Evolutionary conservation across 495 filamentous ascomycete species (phyloP), one percentile per base, ranked within the genome.

Genomic region (Baudoinia panamericana): DNA sequence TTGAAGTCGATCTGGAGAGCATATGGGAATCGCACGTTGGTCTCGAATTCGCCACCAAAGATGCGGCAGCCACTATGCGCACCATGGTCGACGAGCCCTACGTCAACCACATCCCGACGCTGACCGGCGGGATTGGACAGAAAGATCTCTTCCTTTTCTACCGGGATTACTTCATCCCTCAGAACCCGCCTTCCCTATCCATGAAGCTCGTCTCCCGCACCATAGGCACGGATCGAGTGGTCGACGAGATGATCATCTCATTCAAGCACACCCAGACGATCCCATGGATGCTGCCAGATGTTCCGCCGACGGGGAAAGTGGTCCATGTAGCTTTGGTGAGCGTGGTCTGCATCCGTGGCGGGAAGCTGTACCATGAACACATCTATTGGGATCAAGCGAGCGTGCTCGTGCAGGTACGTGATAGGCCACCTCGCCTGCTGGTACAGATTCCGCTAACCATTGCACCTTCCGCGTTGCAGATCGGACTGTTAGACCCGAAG

Each of bases 361-460:
- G 50, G 9, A 62, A 56, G 41, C 31, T 62, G 36, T 48, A 52
- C 15, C 55, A 56, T n/a, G 59, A 62, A 38, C 56, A 59, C 39
- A 46, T 62, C 23, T 62, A 62, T 38, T 62, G 59, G 59, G 59
- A 62, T 28, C 59, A 62, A 32, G 59, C 58, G 8, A 50, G 50
- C 7, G 36, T 29, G 10, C 20, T 39, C 10, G 20, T 39, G 5
- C 36, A 28, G 25, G n/a, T n/a, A n/a, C 25, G 25, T 8, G 25
- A 28, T 28, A 7, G 25, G 8, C 8, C 8, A 28, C 8, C 7
- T n/a, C 8, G 7, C 7, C n/a, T 28, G 25, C 7, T 28, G 25
- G n/a, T n/a, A n/a, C n/a, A n/a, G n/a, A n/a, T n/a, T n/a, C n/a
- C n/a, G n/a, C n/a, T n/a, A n/a, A 28, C 25, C 25, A n/a, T 28